Base-by-base conservation (phyloP, 306 rosid genomes). In the Ziziphus jujuba region DNA sequence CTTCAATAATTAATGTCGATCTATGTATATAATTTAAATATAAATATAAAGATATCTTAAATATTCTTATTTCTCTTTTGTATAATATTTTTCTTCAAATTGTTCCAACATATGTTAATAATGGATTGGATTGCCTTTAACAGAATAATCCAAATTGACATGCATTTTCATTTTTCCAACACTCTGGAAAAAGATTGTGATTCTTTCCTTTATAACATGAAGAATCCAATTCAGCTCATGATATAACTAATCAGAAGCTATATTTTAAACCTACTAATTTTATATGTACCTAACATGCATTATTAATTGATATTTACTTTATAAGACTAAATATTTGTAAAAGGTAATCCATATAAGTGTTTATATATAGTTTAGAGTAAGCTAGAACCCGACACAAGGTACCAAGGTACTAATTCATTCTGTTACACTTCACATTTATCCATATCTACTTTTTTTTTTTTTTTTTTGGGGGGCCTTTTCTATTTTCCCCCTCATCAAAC, bases 151-250 rank as follows among this genome's bases (percentile, higher is more conserved):
- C 78, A 25, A 50, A 45, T 28, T 36, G 20, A 13, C 10, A 63
- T 62, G 23, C 10, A 63, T 62, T 56, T 61, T 15, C 56, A 62
- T 33, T 47, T 72, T 56, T 28, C 73, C 58, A 72, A 59, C 12
- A 44, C 40, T 59, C 58, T 13, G 45, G 51, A 10, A 70, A 10
- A 70, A 70, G 74, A 79, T 75, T 66, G 73, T 56, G 84, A 80
- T 85, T 38, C 73, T 24, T 57, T 43, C 69, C 40, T 17, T 24
- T 66, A 51, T 24, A 22, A 49, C n/a, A 50, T 53, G 45, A 40
- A 63, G 38, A 61, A 67, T 59, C 24, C 31, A 54, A 64, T 47
- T 49, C 45, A 21, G 38, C 17, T 51, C 56, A 59, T 17, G 44
- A 19, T 33, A 23, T 33, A 23, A 45, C 40, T 28, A 6, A 17